A percentile compares a stretch with the other conserved stretches of the same genome.
phyloP scores from a whole-genome alignment of 2,329 filamentous ascomycete genomes.

The Triangularia verruculosa region DNA sequence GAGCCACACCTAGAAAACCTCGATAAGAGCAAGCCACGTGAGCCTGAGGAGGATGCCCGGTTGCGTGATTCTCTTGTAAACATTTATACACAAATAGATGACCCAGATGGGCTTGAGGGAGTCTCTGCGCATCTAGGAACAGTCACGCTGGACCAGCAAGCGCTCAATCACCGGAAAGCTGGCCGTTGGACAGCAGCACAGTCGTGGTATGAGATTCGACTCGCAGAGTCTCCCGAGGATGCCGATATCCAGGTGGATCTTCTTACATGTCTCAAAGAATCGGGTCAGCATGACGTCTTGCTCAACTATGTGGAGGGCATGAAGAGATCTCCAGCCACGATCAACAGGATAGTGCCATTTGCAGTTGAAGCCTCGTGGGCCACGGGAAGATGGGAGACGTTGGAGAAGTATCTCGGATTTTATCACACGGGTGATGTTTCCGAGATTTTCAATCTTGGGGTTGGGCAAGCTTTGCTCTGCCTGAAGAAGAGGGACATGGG shows the following conservation, averaged over 20 bases:
- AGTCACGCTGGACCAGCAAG: constrained; percentile 89
- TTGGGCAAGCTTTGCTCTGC: constrained; percentile 66
- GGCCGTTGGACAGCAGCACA: constrained; percentile 93
- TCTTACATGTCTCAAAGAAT: constrained; percentile 84
- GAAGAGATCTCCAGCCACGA: constrained; percentile 48
- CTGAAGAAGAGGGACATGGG: constrained; percentile 51
- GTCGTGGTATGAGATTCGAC: constrained; percentile 93
- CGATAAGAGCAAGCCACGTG: constrained; percentile 31
- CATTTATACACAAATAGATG: constrained; percentile 96
- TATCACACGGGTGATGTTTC: constrained; percentile 49
- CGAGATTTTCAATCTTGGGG: constrained; percentile 76
- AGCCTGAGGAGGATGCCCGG: constrained; percentile 54
- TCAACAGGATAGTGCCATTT: constrained; percentile 70
- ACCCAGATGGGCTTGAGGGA: constrained; percentile 93
- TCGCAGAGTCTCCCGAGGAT: constrained; percentile 76
- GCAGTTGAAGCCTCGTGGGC: constrained; percentile 92
- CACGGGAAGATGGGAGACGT: constrained; percentile 73
- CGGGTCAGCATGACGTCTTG: constrained; percentile 88
- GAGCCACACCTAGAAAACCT: constrained; percentile 67
- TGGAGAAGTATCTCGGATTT: constrained; percentile 63
- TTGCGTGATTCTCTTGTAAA: constrained; percentile 79
- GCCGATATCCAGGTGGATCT: constrained; percentile 77
- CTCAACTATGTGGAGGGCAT: constrained; percentile 84
- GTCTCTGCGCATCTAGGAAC: constrained; percentile 84
- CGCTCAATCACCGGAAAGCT: constrained; percentile 87